phyloP scores from a whole-genome alignment of 164 flowering plant species.

The Houttuynia cordata region DNA sequence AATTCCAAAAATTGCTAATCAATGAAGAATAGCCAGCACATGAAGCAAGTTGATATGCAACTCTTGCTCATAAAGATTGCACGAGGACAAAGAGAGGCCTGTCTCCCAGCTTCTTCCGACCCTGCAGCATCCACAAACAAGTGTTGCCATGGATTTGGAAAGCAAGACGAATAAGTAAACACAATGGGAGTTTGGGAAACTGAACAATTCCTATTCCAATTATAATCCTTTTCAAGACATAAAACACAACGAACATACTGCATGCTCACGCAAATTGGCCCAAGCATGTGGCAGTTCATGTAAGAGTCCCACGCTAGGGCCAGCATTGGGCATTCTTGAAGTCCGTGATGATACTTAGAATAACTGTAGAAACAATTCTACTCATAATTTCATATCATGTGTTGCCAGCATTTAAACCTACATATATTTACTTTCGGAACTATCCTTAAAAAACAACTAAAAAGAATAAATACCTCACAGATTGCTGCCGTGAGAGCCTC shows the following conservation, averaged over 20 bases:
- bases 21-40: neutral
- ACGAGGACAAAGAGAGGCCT: conserved; percentile 7
- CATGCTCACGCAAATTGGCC: too few species aligned
- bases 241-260: too few species aligned
- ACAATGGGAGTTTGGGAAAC: too few species aligned
- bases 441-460: neutral
- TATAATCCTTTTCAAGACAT: too few species aligned
- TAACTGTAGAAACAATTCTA: neutral
- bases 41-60: neutral
- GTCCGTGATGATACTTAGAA: too few species aligned
- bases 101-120: conserved; percentile 4
- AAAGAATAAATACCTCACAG: neutral
- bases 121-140: conserved; percentile 1
- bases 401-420: neutral
- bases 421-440: too few species aligned
- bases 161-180: too few species aligned
- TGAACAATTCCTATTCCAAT: too few species aligned
- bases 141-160: neutral
- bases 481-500: neutral
- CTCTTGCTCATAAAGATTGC: neutral
- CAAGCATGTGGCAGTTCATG: too few species aligned
- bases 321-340: too few species aligned
- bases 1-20: neutral
- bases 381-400: too few species aligned
- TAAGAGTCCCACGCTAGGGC: too few species aligned